Conservation (phyloP, 2,329 filamentous ascomycete species). For the Thielaviopsis punctulata region DNA sequence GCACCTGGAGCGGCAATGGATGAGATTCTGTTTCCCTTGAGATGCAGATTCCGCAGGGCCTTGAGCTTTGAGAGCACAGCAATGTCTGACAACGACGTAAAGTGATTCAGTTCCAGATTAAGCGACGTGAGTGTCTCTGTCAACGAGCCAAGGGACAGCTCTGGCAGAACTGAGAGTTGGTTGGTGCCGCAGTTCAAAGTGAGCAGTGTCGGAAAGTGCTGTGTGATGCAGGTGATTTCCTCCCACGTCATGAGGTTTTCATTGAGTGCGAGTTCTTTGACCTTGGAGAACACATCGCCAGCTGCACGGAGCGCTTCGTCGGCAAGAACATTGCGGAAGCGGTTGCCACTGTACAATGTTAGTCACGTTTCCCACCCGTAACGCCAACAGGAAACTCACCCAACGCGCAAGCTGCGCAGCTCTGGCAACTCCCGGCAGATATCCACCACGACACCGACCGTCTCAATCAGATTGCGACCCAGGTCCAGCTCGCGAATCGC, state of each 20-base stretch:
- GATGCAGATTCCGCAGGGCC: constrained; percentile 41
- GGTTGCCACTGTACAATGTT: constrained; percentile 46
- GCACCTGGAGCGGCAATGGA: constrained; percentile 17
- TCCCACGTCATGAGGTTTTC: constrained; percentile 51
- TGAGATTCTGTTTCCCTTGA: constrained; percentile 62
- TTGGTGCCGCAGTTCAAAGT: constrained; percentile 39
- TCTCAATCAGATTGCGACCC: constrained; percentile 64
- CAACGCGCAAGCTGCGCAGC: constrained; percentile 36
- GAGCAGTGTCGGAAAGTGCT: constrained; percentile 34
- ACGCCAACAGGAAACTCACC: neutral
- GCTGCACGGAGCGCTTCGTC: constrained; percentile 18
- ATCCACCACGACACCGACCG: constrained; percentile 45
- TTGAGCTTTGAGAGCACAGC: constrained; percentile 32
- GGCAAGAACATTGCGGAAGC: constrained; percentile 34
- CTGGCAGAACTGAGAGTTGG: constrained; percentile 34
- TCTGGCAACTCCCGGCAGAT: constrained; percentile 56
- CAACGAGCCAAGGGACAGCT: constrained; percentile 23
- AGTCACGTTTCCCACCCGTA: neutral
- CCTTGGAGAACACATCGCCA: constrained; percentile 27
- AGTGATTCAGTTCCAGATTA: constrained; percentile 56
- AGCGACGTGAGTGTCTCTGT: constrained; percentile 40
- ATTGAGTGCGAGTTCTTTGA: constrained; percentile 47
- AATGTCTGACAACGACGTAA: constrained; percentile 41
- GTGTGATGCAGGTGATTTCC: constrained; percentile 37
- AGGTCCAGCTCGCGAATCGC: constrained; percentile 67